These are phyloP conservation scores for Myriosclerotinia duriaeana DNA, from an alignment of 2,329 filamentous ascomycete genomes.

Conservation along the genomic window DNA sequence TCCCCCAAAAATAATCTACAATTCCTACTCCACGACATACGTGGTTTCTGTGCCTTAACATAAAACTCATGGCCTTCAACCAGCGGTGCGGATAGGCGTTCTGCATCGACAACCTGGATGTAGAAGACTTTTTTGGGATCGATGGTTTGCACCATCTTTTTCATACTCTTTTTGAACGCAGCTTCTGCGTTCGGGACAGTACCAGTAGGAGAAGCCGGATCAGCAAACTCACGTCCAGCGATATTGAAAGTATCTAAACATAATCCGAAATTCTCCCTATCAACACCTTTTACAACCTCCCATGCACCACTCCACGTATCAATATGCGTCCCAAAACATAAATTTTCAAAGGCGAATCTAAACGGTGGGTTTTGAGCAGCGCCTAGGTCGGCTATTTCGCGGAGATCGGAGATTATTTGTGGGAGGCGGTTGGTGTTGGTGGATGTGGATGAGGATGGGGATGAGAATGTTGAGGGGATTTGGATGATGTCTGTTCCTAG, in stretches of 20 bases:
- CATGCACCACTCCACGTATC: constrained; percentile 72
- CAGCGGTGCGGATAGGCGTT: constrained; percentile 59
- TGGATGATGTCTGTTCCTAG: constrained; percentile 72
- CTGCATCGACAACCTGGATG: constrained; percentile 74
- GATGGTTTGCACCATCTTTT: constrained; percentile 31
- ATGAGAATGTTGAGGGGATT: constrained; percentile 66
- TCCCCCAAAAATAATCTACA: constrained; percentile 58
- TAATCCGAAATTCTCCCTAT: constrained; percentile 70
- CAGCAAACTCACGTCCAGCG: constrained; percentile 67
- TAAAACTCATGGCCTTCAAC: constrained; percentile 57
- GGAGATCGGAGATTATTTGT: constrained; percentile 62
- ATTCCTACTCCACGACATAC: constrained; percentile 80
- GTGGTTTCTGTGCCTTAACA: constrained; percentile 54
- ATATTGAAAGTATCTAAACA: constrained; percentile 81
- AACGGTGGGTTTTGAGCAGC: constrained; percentile 54
- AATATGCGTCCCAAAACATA: constrained; percentile 69
- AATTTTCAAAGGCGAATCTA: constrained; percentile 70
- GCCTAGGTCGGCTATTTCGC: constrained; percentile 66
- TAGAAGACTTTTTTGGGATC: constrained; percentile 58
- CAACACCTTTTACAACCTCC: constrained; percentile 64
- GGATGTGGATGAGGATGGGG: constrained; percentile 4
- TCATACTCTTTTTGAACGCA: constrained; percentile 46
- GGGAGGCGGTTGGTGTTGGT: constrained; percentile 50
- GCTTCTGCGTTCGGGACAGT: constrained; percentile 38
- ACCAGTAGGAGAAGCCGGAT: constrained; percentile 52